Evolutionary conservation across 805 yeast species (phyloP).

Genomic region (Candida boidinii): DNA sequence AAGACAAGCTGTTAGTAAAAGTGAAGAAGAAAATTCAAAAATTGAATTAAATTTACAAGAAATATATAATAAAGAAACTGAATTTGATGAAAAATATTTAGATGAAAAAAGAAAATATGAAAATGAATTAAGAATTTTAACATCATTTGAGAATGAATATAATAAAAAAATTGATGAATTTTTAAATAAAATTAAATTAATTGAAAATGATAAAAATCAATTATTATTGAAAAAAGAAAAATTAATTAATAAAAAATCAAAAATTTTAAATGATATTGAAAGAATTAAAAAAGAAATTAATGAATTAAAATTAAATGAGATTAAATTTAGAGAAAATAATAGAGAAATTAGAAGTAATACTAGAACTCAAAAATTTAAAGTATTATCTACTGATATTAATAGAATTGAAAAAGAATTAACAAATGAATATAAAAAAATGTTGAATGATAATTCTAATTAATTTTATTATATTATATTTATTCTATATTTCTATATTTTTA

Average conservation of each 20-base stretch:
- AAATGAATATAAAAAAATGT: conserved; percentile 1
- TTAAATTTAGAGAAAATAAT: conserved; percentile 12
- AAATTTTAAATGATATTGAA: conserved; percentile 17
- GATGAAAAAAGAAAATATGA: conserved; percentile 31
- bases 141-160: conserved; percentile 22
- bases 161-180: conserved; percentile 16
- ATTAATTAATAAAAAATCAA: conserved; percentile 21
- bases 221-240: conserved; percentile 26
- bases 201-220: conserved; percentile 22
- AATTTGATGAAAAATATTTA: conserved; percentile 28
- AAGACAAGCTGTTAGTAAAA: conserved; percentile 33
- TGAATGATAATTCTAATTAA: neutral
- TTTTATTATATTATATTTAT: neutral
- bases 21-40: conserved; percentile 27
- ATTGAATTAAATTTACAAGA: conserved; percentile 27
- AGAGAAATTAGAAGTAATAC: conserved; percentile 14
- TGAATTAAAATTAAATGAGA: conserved; percentile 14
- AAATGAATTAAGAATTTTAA: conserved; percentile 22
- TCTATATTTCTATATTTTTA: neutral
- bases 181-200: conserved; percentile 12
- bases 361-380: conserved; percentile 16
- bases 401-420: conserved; percentile 16
- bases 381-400: conserved; percentile 14
- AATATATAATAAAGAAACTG: conserved; percentile 27
- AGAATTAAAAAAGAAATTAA: conserved; percentile 18